Evolutionary conservation across 495 filamentous ascomycete genomes (phyloP).

Genomic region (Cercophora newfieldiana): DNA sequence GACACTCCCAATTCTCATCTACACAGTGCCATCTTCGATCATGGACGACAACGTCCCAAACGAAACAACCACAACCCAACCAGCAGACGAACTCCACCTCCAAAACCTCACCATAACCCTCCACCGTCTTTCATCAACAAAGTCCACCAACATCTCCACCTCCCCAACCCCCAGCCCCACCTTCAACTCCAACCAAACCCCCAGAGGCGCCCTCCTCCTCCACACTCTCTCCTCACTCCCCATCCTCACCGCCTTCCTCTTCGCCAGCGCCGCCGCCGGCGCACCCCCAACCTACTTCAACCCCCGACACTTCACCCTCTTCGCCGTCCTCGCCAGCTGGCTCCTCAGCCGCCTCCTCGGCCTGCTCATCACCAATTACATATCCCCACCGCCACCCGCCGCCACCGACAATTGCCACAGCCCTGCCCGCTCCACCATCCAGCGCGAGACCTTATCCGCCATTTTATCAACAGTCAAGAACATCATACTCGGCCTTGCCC

Average conservation of each 20-base stretch:
- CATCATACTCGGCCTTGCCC: not conserved
- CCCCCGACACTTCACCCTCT: not conserved
- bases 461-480: not conserved
- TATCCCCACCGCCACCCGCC: not conserved
- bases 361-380: not conserved
- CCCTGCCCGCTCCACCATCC: not conserved
- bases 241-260: not conserved
- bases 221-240: not conserved
- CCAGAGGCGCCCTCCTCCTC: not conserved
- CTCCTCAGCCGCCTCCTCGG: not conserved
- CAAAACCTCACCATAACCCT: too few relatives aligned
- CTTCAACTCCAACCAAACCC: not conserved
- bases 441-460: not conserved
- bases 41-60: too few relatives aligned
- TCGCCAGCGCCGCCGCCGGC: not conserved
- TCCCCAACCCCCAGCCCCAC: not conserved
- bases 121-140: not conserved
- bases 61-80: too few relatives aligned
- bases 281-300: conserved; percentile 3
- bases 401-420: not conserved
- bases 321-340: not conserved
- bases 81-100: too few relatives aligned
- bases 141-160: not conserved
- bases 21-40: too few relatives aligned
- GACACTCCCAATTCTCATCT: too few relatives aligned